Evolutionary conservation across 495 filamentous ascomycete genomes (phyloP).

Genomic region (Penicillium subrubescens): DNA sequence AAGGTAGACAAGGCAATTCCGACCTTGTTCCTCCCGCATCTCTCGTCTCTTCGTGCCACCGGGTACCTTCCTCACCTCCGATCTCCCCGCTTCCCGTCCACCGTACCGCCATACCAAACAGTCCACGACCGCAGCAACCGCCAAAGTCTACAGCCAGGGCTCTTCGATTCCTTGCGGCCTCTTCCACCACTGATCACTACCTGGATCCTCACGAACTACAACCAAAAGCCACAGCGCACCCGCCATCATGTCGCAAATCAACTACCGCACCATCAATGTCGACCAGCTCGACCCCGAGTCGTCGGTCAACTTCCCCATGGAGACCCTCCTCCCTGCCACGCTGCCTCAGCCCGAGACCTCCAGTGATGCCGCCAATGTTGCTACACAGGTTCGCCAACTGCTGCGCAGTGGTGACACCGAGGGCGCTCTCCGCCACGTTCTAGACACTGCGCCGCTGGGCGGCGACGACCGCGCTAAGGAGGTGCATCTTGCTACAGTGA

Average conservation of each 20-base stretch:
- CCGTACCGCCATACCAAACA: conserved; percentile 20
- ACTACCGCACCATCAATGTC: conserved; percentile 94
- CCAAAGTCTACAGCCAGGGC: background rate
- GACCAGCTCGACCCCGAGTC: conserved; percentile 88
- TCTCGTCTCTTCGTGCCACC: conserved; percentile 4
- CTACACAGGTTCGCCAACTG: conserved; percentile 79
- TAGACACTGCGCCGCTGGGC: conserved; percentile 75
- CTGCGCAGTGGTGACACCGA: conserved; percentile 82
- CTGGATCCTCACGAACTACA: background rate
- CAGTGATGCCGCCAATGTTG: conserved; percentile 70
- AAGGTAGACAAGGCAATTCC: background rate
- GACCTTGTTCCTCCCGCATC: background rate
- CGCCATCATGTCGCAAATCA: conserved; percentile 57
- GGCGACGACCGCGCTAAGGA: conserved; percentile 80
- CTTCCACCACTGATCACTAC: background rate
- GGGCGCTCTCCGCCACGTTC: conserved; percentile 74
- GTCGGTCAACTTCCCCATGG: conserved; percentile 80
- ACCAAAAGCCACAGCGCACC: conserved; percentile 8
- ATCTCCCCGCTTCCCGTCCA: conserved; percentile 28
- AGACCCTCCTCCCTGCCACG: conserved; percentile 73
- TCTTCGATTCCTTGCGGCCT: background rate
- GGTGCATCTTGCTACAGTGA: conserved; percentile 75
- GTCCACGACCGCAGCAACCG: conserved; percentile 12
- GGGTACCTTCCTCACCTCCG: conserved; percentile 11
- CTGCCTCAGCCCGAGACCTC: conserved; percentile 61